phyloP scores from a whole-genome alignment of 768 basidiomycete genomes.

The Boletellus ananiceps region DNA sequence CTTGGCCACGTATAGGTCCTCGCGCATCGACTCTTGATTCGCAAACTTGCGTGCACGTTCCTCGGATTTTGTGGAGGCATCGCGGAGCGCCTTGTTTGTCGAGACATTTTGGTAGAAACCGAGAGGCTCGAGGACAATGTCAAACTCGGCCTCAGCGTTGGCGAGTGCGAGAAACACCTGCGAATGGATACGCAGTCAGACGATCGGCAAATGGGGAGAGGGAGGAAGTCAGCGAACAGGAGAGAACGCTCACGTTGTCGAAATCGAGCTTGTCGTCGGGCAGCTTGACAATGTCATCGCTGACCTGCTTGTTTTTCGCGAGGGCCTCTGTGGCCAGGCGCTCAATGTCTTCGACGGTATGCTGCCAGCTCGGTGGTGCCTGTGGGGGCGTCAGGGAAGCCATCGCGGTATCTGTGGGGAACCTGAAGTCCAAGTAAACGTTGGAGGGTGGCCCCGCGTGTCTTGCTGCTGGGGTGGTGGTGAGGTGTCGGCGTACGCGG shows the following conservation, averaged over 20 bases:
- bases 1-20: conserved; percentile 76
- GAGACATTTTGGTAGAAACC: conserved; percentile 83
- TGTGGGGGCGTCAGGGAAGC: conserved; percentile 63
- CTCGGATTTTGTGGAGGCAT: conserved; percentile 74
- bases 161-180: conserved; percentile 66
- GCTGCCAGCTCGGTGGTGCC: conserved; percentile 61
- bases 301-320: conserved; percentile 48
- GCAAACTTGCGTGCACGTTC: conserved; percentile 63
- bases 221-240: neutral
- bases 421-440: neutral
- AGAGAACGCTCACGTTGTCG: conserved; percentile 48
- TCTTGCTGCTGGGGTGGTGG: conserved; percentile 6
- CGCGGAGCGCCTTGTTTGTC: conserved; percentile 66
- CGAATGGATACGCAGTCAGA: neutral
- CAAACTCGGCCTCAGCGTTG: conserved; percentile 53
- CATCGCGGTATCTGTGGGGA: conserved; percentile 23
- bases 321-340: conserved; percentile 57
- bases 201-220: neutral
- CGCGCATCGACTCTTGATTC: conserved; percentile 76
- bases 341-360: conserved; percentile 59
- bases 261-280: conserved; percentile 58
- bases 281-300: conserved; percentile 61
- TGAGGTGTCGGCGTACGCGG: conserved; percentile 7
- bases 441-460: conserved; percentile 4
- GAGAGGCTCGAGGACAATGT: conserved; percentile 52